phyloP scores from a whole-genome alignment of 495 filamentous ascomycete species.

The Talaromyces stipitatus region DNA sequence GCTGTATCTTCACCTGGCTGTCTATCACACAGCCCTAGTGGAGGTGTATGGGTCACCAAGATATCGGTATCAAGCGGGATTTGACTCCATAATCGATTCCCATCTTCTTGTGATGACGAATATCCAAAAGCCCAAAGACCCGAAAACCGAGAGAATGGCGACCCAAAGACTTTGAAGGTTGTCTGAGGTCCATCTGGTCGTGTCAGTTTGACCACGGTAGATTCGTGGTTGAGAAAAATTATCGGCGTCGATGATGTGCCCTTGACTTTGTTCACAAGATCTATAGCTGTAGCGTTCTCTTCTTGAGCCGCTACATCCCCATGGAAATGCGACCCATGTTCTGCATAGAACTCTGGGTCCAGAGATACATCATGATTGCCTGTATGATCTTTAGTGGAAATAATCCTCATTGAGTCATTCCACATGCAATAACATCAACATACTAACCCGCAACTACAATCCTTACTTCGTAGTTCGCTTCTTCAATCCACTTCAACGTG shows the following conservation, averaged over 20 bases:
- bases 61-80: slow-evolving; percentile 40
- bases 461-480: slow-evolving; percentile 48
- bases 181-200: slow-evolving; percentile 54
- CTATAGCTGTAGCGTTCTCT: slow-evolving; percentile 45
- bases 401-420: not conserved
- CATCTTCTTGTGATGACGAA: slow-evolving; percentile 21
- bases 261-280: slow-evolving; percentile 42
- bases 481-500: slow-evolving; percentile 49
- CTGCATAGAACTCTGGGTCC: slow-evolving; percentile 52
- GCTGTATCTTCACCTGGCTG: not conserved
- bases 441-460: slow-evolving; percentile 50
- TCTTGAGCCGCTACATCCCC: slow-evolving; percentile 37
- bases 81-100: slow-evolving; percentile 39
- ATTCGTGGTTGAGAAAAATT: slow-evolving; percentile 58
- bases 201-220: slow-evolving; percentile 47
- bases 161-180: slow-evolving; percentile 67
- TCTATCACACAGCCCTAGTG: slow-evolving; percentile 36
- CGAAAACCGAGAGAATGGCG: slow-evolving; percentile 58
- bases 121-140: slow-evolving; percentile 72
- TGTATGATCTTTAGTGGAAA: slow-evolving; percentile 16
- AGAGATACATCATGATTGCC: slow-evolving; percentile 79
- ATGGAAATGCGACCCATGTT: slow-evolving; percentile 51
- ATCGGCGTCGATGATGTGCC: slow-evolving; percentile 33
- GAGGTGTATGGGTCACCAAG: slow-evolving; percentile 43
- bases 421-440: not conserved